Base-by-base conservation (phyloP, 106 monocot species). In the Dactylorhiza incarnata region DNA sequence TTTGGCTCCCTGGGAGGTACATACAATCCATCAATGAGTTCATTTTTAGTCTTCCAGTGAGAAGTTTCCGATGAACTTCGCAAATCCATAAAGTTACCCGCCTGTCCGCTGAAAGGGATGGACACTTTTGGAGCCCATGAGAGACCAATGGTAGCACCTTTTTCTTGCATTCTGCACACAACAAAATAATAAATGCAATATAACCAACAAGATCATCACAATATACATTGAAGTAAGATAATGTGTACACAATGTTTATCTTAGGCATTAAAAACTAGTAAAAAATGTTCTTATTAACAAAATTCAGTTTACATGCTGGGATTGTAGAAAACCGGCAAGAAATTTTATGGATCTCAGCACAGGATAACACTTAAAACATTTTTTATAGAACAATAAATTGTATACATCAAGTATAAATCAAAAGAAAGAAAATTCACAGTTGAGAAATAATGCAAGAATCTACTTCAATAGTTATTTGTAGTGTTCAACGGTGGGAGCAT, bases 21-120 rank as follows among this genome's bases (percentile, higher is more conserved):
- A 71, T 83, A 97, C 49, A 97, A 79, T 19, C 96, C 96, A 78
- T 97, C 93, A 3, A 97, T 78, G 19, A 97, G 91, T 51, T 93
- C 77, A 25, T 20, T 69, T 24, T 78, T 78, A 15, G 78, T 76
- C 48, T 81, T 86, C 80, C 71, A 91, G 6, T 81, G 19, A 13
- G 85, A 82, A 7, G 50, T 51, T 71, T 82, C 58, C 5, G 73
- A n/a, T 43, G 14, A 43, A 14, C 14, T 23, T 5, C 17, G 7
- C 0, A 67, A 71, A 25, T 53, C 71, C 13, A 54, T 62, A 6
- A 43, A 63, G 19, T 61, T 83, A 9, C 50, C 75, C 25, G 79
- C 84, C 3, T 58, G 51, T 72, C 65, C 73, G 7, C 22, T 63
- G 11, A 78, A 61, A 22, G 79, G 7, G 6, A 65, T 10, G 8